Percentiles rank a stretch among this genome's conserved stretches.
These are phyloP conservation scores for Cyclotella kingstonii DNA, from an alignment of 108 stramenopile species.

Conservation along the genomic window DNA sequence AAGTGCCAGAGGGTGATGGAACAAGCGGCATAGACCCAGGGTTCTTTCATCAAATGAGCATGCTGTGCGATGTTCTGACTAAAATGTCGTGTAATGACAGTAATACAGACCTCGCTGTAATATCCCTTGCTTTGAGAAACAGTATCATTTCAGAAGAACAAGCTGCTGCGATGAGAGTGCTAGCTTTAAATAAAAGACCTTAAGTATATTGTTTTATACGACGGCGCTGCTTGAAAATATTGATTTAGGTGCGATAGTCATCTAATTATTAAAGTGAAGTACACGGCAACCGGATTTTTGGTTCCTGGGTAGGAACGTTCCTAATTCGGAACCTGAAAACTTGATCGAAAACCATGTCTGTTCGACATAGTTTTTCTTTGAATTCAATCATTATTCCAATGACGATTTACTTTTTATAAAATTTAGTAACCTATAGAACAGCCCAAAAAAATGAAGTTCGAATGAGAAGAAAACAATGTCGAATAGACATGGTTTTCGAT, in stretches of 20 bases:
- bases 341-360: too few species aligned
- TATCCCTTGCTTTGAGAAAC: slow-evolving; percentile 29
- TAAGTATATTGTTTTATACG: not conserved
- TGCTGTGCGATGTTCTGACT: slow-evolving; percentile 45
- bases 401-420: too few species aligned
- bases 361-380: too few species aligned
- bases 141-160: slow-evolving; percentile 44
- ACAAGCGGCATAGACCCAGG: slow-evolving; percentile 54
- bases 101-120: slow-evolving; percentile 5
- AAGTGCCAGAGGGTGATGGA: slow-evolving; percentile 81
- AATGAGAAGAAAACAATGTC: too few species aligned
- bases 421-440: too few species aligned
- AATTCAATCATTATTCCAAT: too few species aligned
- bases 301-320: too few species aligned
- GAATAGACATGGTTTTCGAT: too few species aligned
- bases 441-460: too few species aligned
- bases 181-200: slow-evolving; percentile 15
- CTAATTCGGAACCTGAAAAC: too few species aligned
- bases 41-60: slow-evolving; percentile 58
- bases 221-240: not conserved
- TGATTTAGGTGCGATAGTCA: not conserved
- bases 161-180: slow-evolving; percentile 18
- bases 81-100: slow-evolving; percentile 13
- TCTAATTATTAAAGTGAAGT: too few species aligned
- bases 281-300: too few species aligned